A percentile compares a stretch with the other conserved stretches of the same genome.
Evolutionary conservation across 2,329 filamentous ascomycete genomes (phyloP).

Genomic region (Penicillium sp.): DNA sequence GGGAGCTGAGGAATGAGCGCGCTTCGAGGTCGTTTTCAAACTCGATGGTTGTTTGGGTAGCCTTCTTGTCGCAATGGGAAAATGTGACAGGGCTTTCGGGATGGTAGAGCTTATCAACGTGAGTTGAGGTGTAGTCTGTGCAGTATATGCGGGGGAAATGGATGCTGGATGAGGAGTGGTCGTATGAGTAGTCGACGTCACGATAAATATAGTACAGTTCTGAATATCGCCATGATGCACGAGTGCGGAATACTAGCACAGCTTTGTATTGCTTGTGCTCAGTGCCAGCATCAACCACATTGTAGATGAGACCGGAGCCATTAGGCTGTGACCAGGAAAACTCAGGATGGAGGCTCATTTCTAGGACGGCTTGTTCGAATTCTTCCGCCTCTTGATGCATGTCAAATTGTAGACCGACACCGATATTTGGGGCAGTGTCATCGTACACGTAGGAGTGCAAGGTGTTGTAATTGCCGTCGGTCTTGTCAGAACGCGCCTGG

Average conservation of each 20-base stretch:
- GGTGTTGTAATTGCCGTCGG: constrained; percentile 31
- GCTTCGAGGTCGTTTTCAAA: constrained; percentile 22
- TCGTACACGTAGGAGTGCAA: constrained; percentile 33
- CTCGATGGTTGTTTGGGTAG: constrained; percentile 12
- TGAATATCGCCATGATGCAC: constrained; percentile 25
- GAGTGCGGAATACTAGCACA: constrained; percentile 20
- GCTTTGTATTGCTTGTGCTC: constrained; percentile 35
- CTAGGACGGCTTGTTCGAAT: constrained; percentile 29
- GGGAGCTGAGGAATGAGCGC: constrained; percentile 27
- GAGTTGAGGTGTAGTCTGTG: constrained; percentile 32
- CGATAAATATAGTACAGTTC: constrained; percentile 31
- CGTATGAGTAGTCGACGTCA: constrained; percentile 29
- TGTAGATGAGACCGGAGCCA: constrained; percentile 28
- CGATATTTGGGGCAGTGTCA: constrained; percentile 30
- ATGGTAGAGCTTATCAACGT: constrained; percentile 30
- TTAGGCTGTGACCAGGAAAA: constrained; percentile 27
- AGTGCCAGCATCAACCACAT: constrained; percentile 25
- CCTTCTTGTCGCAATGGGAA: constrained; percentile 31
- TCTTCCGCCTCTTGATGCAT: constrained; percentile 22
- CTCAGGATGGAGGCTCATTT: constrained; percentile 18
- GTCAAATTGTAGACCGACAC: constrained; percentile 25
- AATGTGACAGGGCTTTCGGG: constrained; percentile 25
- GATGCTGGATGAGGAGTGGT: constrained; percentile 24
- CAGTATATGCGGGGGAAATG: constrained; percentile 27
- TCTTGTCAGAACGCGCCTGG: constrained; percentile 27